Evolutionary conservation across 1,284 basidiomycete genomes (phyloP).

Genomic region (Ceraceosorus guamensis): DNA sequence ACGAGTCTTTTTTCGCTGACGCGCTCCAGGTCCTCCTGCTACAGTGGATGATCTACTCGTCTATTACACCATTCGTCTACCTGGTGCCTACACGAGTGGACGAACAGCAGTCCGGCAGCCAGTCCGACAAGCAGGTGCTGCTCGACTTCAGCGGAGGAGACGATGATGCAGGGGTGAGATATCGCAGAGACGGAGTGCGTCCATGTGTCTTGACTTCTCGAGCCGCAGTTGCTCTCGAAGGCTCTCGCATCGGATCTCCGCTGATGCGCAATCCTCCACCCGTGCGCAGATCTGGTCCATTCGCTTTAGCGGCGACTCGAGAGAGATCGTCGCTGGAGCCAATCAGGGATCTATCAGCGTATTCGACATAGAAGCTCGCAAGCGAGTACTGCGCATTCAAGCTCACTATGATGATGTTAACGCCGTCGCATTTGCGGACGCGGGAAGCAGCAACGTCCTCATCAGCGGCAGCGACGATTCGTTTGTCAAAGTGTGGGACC

Average conservation of each 20-base stretch:
- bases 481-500: conserved; percentile 90
- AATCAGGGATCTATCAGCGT: conserved; percentile 67
- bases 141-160: conserved; percentile 50
- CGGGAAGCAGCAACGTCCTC: conserved; percentile 81
- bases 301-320: conserved; percentile 88
- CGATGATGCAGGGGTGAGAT: conserved; percentile 41
- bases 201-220: too few relatives aligned
- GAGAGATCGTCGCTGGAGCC: conserved; percentile 67
- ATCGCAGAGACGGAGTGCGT: too few relatives aligned
- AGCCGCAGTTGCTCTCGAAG: not conserved
- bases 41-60: conserved; percentile 78
- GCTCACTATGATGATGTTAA: conserved; percentile 90
- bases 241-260: not conserved
- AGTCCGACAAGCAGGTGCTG: conserved; percentile 34
- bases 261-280: too few relatives aligned
- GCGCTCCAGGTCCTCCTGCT: not conserved
- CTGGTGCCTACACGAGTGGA: conserved; percentile 66
- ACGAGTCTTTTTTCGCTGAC: not conserved
- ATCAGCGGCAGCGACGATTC: conserved; percentile 90
- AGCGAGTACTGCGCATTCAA: conserved; percentile 69
- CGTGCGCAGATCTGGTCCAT: conserved; percentile 70
- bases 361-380: conserved; percentile 75
- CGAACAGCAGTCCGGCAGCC: conserved; percentile 15
- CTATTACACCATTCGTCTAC: conserved; percentile 60
- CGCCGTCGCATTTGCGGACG: conserved; percentile 87